A percentile compares a stretch with the other conserved stretches of the same genome.
Conservation (phyloP, 2,329 filamentous ascomycete species). For the Fusarium nisikadoi region DNA sequence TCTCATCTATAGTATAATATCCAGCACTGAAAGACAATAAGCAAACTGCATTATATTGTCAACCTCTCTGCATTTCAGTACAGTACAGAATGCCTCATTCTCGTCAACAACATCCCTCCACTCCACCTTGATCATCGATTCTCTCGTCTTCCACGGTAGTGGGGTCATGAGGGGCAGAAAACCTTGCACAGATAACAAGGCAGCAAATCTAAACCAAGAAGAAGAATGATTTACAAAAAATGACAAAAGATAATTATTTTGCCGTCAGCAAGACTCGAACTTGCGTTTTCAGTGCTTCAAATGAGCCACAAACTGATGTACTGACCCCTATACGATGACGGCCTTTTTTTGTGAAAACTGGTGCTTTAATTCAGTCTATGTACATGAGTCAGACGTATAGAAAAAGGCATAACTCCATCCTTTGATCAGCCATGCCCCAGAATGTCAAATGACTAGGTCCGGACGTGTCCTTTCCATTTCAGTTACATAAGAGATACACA, state of each 20-base stretch:
- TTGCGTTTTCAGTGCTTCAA: constrained; percentile 41
- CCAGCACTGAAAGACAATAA: background rate
- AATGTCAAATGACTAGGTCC: background rate
- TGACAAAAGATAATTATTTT: constrained; percentile 15
- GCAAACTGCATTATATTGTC: background rate
- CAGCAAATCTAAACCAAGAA: background rate
- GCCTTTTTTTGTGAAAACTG: constrained; percentile 3
- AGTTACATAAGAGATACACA: no score
- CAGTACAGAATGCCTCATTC: background rate
- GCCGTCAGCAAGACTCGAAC: constrained; percentile 41
- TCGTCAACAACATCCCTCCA: background rate
- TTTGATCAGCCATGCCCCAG: background rate
- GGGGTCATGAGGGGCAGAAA: constrained; percentile 3
- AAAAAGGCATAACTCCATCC: background rate
- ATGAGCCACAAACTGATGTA: constrained; percentile 39
- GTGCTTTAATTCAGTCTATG: background rate
- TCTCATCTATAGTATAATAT: background rate
- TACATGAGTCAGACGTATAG: fast-evolving
- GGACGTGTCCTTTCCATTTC: background rate
- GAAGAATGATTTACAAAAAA: background rate
- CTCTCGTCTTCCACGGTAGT: background rate
- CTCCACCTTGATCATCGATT: background rate
- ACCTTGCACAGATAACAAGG: constrained; percentile 7
- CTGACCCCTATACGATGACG: constrained; percentile 41
- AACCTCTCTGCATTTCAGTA: no score